Evolutionary conservation across 495 filamentous ascomycete species (phyloP), one percentile per base, ranked within the genome.

Genomic region (Hypoxylon subgilvum): DNA sequence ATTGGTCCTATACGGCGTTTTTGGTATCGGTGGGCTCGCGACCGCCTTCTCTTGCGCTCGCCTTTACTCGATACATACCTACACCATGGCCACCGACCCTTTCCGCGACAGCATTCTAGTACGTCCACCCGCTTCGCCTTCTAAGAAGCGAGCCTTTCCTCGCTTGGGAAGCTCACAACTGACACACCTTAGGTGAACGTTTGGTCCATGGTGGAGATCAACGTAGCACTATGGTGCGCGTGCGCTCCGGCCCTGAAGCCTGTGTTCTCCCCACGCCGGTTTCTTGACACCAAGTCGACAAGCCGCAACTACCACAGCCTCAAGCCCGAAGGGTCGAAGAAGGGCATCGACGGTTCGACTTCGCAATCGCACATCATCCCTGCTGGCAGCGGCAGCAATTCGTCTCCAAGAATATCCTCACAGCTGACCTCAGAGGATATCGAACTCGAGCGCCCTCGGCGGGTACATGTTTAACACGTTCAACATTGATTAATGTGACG

Each of bases 21-120:
- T 84, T 38, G 69, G 78, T 12, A 59, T 81, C 6, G 82, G 82
- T 16, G 68, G 65, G 0, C 78, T 82, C 23, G 71, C 73, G 39
- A 65, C 67, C 32, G 69, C 74, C 14, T 71, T 71, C 36, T 70
- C 74, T 27, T 75, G 77, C 21, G 72, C 79, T 14, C 76, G 79
- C 4, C 61, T 81, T 5, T 74, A 82, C 41, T 68, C 72, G 5
- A 74, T 78, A 23, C 57, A 66, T 46, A 57, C 77, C 4, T 72
- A 71, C 44, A 74, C 71, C 4, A 18, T 42, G 12, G 65, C 65
- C 10, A 16, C 59, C 3, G 75, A 79, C 46, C 63, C 74, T 1
- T 69, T 75, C 13, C 74, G 69, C 47, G 65, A 68, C n/a, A 70
- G 71, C 21, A 67, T 69, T 32, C 54, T 70, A 12, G 65, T 68